Evolutionary conservation across 1,284 basidiomycete species (phyloP).

Genomic region (Ganoderma lingzhi): DNA sequence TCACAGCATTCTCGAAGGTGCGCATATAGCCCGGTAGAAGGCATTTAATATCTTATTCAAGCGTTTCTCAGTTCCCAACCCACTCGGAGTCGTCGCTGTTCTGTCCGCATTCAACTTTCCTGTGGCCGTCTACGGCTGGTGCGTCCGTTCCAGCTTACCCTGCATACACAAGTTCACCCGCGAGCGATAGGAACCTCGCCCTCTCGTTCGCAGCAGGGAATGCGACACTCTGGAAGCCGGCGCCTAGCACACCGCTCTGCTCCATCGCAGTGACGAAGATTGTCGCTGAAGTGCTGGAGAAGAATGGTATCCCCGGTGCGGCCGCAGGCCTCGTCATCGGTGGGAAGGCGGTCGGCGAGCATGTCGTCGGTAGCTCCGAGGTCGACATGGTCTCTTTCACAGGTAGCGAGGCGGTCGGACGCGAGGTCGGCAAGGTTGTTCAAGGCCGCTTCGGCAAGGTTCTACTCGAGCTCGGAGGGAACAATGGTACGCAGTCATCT

Average conservation of each 20-base stretch:
- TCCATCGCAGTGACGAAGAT: slow-evolving; percentile 91
- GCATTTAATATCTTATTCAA: not conserved
- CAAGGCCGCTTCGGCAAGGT: slow-evolving; percentile 85
- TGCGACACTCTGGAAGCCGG: slow-evolving; percentile 95
- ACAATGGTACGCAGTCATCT: slow-evolving; percentile 72
- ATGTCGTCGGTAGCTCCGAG: slow-evolving; percentile 74
- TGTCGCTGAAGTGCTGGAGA: slow-evolving; percentile 81
- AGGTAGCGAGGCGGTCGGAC: slow-evolving; percentile 89
- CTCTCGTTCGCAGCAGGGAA: slow-evolving; percentile 92
- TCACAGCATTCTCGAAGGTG: slow-evolving; percentile 89
- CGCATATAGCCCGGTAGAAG: not conserved
- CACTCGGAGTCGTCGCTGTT: slow-evolving; percentile 91
- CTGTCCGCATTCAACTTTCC: slow-evolving; percentile 96
- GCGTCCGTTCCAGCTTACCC: not conserved
- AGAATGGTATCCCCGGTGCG: slow-evolving; percentile 84
- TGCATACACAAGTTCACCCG: not conserved
- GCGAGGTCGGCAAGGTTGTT: slow-evolving; percentile 83
- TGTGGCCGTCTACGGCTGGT: slow-evolving; percentile 65
- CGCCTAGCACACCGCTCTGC: slow-evolving; percentile 87
- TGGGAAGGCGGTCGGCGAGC: slow-evolving; percentile 82
- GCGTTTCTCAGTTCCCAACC: slow-evolving; percentile 78
- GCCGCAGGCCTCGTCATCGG: slow-evolving; percentile 87
- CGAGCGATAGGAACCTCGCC: slow-evolving; percentile 83
- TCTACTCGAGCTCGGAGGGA: slow-evolving; percentile 94
- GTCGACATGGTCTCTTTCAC: slow-evolving; percentile 95